Conservation (phyloP, 257 asterid genomes). For the Nicotiana undulata region DNA sequence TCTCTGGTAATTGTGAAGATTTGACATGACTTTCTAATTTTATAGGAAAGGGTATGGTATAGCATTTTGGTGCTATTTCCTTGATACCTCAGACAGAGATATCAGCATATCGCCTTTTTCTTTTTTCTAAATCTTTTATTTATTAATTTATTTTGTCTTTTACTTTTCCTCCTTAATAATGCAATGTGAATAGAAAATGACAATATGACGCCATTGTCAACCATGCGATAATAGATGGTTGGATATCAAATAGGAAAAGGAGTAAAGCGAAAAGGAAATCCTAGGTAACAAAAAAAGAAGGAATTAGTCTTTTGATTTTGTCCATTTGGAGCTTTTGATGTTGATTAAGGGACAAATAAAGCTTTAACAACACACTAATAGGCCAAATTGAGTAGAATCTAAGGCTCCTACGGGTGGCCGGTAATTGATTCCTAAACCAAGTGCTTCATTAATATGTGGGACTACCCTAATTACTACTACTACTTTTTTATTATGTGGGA, state of each 20-base stretch:
- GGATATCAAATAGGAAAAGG: not conserved
- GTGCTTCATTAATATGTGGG: constrained; percentile 1
- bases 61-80: not conserved
- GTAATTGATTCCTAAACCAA: not conserved
- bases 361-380: not conserved
- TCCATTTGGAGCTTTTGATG: not conserved
- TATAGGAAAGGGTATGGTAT: not conserved
- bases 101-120: not conserved
- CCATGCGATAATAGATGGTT: not conserved
- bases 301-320: not conserved
- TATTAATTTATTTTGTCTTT: not conserved
- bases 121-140: not conserved
- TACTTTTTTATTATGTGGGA: too few relatives aligned
- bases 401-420: not conserved
- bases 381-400: constrained; percentile 19
- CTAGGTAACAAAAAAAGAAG: constrained; percentile 14
- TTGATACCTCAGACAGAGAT: not conserved
- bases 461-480: not conserved
- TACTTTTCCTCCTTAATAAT: not conserved
- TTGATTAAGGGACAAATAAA: constrained; percentile 14
- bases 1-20: not conserved
- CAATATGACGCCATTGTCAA: not conserved
- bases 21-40: not conserved
- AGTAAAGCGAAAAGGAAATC: constrained; percentile 25
- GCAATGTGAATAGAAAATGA: not conserved